Evolutionary conservation across 352 stramenopile genomes (phyloP).

Genomic region (Halophytophthora batemanensis): DNA sequence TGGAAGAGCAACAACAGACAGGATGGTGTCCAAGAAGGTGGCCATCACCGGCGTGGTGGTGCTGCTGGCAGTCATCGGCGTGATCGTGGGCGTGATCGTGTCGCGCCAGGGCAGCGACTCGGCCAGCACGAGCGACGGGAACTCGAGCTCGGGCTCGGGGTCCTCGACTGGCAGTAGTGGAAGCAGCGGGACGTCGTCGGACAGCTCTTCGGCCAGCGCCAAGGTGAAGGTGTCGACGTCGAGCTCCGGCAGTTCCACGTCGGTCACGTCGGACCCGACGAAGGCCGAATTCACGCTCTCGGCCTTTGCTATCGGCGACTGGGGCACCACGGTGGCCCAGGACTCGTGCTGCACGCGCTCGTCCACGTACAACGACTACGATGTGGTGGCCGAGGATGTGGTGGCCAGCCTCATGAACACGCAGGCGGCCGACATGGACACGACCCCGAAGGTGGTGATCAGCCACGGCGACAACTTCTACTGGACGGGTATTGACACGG

Average conservation of each 20-base stretch:
- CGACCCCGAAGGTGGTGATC: slow-evolving; percentile 58
- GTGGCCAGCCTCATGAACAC: slow-evolving; percentile 47
- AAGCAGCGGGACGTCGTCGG: slow-evolving; percentile 14
- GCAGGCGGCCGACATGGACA: slow-evolving; percentile 32
- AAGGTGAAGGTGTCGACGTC: slow-evolving; percentile 21
- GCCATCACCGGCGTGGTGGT: slow-evolving; percentile 41
- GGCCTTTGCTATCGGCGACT: slow-evolving; percentile 61
- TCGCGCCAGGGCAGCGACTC: slow-evolving; percentile 26
- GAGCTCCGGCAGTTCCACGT: slow-evolving; percentile 17
- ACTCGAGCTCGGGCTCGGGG: slow-evolving; percentile 17
- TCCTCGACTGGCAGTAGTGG: slow-evolving; percentile 6
- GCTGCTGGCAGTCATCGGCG: slow-evolving; percentile 44
- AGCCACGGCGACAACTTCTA: slow-evolving; percentile 84
- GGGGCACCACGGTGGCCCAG: slow-evolving; percentile 38
- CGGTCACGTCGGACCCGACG: slow-evolving; percentile 53
- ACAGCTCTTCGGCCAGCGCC: slow-evolving; percentile 14
- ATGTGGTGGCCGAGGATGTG: slow-evolving; percentile 46
- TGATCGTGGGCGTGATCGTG: slow-evolving; percentile 41
- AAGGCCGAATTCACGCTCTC: slow-evolving; percentile 36
- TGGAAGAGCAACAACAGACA: slow-evolving; percentile 4
- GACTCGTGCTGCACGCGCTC: slow-evolving; percentile 52
- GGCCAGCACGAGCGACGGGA: slow-evolving; percentile 25
- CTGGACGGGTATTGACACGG: slow-evolving; percentile 65
- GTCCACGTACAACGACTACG: slow-evolving; percentile 41
- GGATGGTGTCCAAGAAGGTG: slow-evolving; percentile 31